phyloP scores from a whole-genome alignment of 371 early-diverging fungal species.

The Rhizopus microsporus region DNA sequence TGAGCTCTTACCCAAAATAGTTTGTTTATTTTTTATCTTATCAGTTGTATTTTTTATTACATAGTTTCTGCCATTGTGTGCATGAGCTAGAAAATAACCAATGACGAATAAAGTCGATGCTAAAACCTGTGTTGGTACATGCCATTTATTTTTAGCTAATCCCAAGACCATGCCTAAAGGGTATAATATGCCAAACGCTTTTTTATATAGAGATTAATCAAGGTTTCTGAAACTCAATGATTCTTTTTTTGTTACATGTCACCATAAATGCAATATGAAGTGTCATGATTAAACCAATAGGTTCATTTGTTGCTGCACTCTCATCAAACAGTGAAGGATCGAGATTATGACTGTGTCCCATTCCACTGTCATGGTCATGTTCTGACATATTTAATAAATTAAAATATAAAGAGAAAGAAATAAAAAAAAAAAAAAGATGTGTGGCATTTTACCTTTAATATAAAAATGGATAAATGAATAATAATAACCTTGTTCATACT shows the following conservation, averaged over 20 bases:
- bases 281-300: slow-evolving; percentile 47
- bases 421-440: background rate
- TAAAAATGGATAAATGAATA: too few relatives aligned
- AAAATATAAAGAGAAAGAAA: background rate
- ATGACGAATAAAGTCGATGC: slow-evolving; percentile 50
- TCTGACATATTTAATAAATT: slow-evolving; percentile 23
- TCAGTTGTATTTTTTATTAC: slow-evolving; percentile 20
- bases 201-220: background rate
- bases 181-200: slow-evolving; percentile 48
- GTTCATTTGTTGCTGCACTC: slow-evolving; percentile 49
- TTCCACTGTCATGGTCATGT: slow-evolving; percentile 26
- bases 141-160: slow-evolving; percentile 58
- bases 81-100: slow-evolving; percentile 64
- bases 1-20: background rate
- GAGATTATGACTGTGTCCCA: slow-evolving; percentile 45
- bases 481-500: too few relatives aligned
- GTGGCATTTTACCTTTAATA: too few relatives aligned
- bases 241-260: slow-evolving; percentile 26
- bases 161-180: slow-evolving; percentile 65
- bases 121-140: slow-evolving; percentile 63
- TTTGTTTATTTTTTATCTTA: background rate
- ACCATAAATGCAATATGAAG: slow-evolving; percentile 51
- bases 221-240: background rate
- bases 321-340: slow-evolving; percentile 39
- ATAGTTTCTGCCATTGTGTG: slow-evolving; percentile 64